These are phyloP conservation scores for Choiromyces venosus DNA, from an alignment of 495 filamentous ascomycete genomes.

Conservation along the genomic window DNA sequence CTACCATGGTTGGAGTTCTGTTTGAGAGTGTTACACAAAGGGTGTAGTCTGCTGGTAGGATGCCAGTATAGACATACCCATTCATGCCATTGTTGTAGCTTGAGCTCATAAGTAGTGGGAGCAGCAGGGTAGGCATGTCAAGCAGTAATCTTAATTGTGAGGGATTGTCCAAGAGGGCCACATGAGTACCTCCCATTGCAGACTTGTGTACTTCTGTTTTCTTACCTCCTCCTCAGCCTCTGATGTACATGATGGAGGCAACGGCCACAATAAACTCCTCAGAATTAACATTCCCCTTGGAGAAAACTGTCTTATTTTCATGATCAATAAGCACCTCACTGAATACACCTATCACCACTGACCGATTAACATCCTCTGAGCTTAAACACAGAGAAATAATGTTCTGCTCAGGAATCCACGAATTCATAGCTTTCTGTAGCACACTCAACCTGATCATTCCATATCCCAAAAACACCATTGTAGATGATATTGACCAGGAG, in stretches of 20 bases:
- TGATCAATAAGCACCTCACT: slow-evolving; percentile 35
- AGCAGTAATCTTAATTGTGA: slow-evolving; percentile 25
- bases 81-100: slow-evolving; percentile 20
- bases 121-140: slow-evolving; percentile 13
- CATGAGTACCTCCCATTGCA: slow-evolving; percentile 8
- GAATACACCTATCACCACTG: slow-evolving; percentile 39
- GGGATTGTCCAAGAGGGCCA: slow-evolving; percentile 31
- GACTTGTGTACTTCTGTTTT: slow-evolving; percentile 2
- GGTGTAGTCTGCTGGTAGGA: slow-evolving; percentile 25
- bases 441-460: slow-evolving; percentile 36
- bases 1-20: slow-evolving; percentile 13
- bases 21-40: slow-evolving; percentile 33
- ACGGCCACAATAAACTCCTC: background rate
- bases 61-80: slow-evolving; percentile 32
- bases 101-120: slow-evolving; percentile 33
- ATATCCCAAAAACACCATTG: slow-evolving; percentile 21
- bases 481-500: slow-evolving; percentile 31
- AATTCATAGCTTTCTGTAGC: slow-evolving; percentile 31
- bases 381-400: slow-evolving; percentile 33
- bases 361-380: slow-evolving; percentile 18
- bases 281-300: background rate
- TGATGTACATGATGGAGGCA: slow-evolving; percentile 24
- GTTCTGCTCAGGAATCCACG: slow-evolving; percentile 27
- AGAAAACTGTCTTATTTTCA: slow-evolving; percentile 25
- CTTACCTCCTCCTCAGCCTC: slow-evolving; percentile 4